phyloP scores from a whole-genome alignment of 2,329 filamentous ascomycete genomes.

The Aspergillus spinulosporus region DNA sequence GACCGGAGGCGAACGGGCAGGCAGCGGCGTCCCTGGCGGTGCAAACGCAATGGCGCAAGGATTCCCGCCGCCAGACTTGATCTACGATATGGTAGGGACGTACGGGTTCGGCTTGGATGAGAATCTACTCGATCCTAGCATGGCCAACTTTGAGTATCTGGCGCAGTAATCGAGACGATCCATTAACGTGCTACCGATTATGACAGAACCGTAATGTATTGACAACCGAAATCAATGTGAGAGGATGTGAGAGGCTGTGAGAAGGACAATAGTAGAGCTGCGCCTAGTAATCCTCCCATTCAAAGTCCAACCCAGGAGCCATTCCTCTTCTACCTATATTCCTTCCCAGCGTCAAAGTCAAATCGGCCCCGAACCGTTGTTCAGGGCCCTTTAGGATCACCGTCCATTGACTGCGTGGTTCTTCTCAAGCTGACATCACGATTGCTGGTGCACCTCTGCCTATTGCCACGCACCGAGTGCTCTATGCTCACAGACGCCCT shows the following conservation, averaged over 20 bases:
- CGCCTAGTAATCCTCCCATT: too few species aligned
- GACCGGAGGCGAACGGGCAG: conserved; percentile 18
- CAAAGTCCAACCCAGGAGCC: too few species aligned
- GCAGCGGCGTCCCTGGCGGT: conserved; percentile 39
- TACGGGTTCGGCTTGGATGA: conserved; percentile 46
- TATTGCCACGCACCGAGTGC: background rate
- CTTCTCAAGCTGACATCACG: conserved; percentile 6
- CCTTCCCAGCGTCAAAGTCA: too few species aligned
- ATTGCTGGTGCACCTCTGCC: background rate
- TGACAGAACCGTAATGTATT: too few species aligned
- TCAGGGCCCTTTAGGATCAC: too few species aligned
- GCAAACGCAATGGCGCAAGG: conserved; percentile 45
- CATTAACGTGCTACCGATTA: background rate
- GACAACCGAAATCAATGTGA: too few species aligned
- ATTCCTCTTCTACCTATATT: too few species aligned
- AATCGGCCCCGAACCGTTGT: too few species aligned
- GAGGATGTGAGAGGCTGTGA: too few species aligned
- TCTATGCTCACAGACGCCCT: background rate
- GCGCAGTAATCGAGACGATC: conserved; percentile 27
- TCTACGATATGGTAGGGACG: conserved; percentile 47
- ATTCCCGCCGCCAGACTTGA: conserved; percentile 43
- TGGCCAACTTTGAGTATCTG: conserved; percentile 44
- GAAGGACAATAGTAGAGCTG: too few species aligned
- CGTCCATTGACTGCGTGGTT: background rate
- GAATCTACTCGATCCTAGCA: conserved; percentile 44